phyloP scores from a whole-genome alignment of 2,329 filamentous ascomycete genomes.

The Tolypocladium pustulatum region DNA sequence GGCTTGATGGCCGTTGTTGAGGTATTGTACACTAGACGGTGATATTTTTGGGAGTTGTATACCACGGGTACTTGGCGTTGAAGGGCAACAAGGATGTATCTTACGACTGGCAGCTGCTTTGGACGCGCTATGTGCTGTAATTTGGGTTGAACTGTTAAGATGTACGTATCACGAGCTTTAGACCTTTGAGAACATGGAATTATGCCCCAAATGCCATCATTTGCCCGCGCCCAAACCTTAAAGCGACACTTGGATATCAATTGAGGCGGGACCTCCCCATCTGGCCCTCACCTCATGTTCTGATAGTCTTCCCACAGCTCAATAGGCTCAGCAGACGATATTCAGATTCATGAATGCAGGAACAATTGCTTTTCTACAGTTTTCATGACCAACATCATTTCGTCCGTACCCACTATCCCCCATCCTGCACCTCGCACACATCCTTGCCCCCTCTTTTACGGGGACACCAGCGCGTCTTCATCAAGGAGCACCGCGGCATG shows the following conservation, averaged over 20 bases:
- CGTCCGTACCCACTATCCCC: background rate
- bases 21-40: background rate
- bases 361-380: background rate
- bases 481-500: background rate
- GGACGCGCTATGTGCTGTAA: too few relatives aligned
- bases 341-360: background rate
- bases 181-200: too few relatives aligned
- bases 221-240: background rate
- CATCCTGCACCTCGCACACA: background rate
- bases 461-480: background rate
- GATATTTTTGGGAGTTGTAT: background rate
- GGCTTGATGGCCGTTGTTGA: conserved; percentile 6
- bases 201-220: background rate
- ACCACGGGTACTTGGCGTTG: background rate
- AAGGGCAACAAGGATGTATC: background rate
- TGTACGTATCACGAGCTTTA: background rate
- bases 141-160: background rate
- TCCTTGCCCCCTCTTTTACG: background rate
- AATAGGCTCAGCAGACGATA: background rate
- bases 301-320: background rate
- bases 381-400: background rate
- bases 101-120: background rate
- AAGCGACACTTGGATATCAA: too few relatives aligned
- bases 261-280: background rate
- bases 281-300: background rate